Evolutionary conservation across 345 rosid species (phyloP), one percentile per base, ranked within the genome.

Genomic region (Salix arbutifolia): DNA sequence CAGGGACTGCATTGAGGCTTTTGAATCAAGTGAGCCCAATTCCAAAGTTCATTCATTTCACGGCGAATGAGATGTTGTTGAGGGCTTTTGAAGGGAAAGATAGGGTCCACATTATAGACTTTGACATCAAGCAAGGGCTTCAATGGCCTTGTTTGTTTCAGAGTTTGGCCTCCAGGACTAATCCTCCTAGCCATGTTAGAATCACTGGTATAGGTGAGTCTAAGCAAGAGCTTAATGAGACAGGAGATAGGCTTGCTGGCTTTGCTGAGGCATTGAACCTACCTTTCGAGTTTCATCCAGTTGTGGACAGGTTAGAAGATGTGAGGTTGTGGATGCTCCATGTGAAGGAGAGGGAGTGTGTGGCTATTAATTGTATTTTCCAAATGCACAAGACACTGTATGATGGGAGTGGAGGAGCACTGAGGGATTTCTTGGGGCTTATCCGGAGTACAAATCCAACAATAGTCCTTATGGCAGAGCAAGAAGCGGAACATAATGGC

Each of bases 241-340:
- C 98, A 0, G 98, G 99, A 74, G 94, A 92, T 69, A 88, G 99
- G 68, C 97, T 96, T 31, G 83, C 90, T 4, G 87, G 89, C 53
- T 92, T 93, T 61, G 97, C 99, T 0, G 95, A 91, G 79, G 91
- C 91, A 2, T 82, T 96, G 85, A 90, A 89, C 85, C 83, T 96
- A 65, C 91, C 90, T 25, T 96, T 96, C 35, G 97, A 93, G 91
- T 96, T 96, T 72, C 99, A 96, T 52, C 94, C 99, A 0, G 98
- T 96, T 1, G 97, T 96, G 46, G 99, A 96, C 82, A 86, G 98
- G 77, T 84, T 96, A 62, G 99, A 96, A 74, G 99, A 96, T 77
- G 99, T 93, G 72, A 89, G 99, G 83, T 79, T 96, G 77, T 96
- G 99, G 99, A 96, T 96, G 99, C 98, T 96, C 37, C 99, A 96